Percentiles rank a stretch among this genome's conserved stretches.
Evolutionary conservation across 2,329 filamentous ascomycete genomes (phyloP).

Genomic region (Xylaria sp.): DNA sequence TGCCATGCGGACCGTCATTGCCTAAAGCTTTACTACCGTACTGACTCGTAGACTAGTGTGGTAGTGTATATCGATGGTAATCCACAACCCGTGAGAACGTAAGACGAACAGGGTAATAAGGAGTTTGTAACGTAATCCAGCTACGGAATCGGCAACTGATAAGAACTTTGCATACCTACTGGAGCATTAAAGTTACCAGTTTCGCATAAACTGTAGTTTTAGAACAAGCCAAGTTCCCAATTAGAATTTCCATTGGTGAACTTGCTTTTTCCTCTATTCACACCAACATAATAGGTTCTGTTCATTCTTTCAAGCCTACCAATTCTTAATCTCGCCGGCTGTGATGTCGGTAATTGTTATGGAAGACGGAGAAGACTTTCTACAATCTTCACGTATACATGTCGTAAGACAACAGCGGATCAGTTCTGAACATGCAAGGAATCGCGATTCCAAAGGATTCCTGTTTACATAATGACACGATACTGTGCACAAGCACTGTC

Average conservation of each 20-base stretch:
- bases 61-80: background rate
- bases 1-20: slow-evolving; percentile 16
- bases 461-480: slow-evolving; percentile 21
- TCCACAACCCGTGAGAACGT: slow-evolving; percentile 9
- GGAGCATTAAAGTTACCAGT: background rate
- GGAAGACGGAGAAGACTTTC: background rate
- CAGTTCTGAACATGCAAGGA: background rate
- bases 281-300: background rate
- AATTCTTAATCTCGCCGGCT: background rate
- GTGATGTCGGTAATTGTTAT: background rate
- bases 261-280: background rate
- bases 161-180: background rate
- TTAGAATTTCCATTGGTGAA: background rate
- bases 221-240: background rate
- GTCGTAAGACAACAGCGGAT: slow-evolving; percentile 11
- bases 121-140: background rate
- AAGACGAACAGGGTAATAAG: background rate
- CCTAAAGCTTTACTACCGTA: background rate
- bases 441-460: slow-evolving; percentile 11
- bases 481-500: slow-evolving; percentile 1
- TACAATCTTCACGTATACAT: background rate
- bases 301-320: background rate
- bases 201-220: slow-evolving; percentile 7
- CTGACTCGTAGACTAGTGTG: background rate
- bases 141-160: slow-evolving; percentile 1